Base-by-base conservation (phyloP, 2,329 filamentous ascomycete species). In the Microcyclosporella mali region DNA sequence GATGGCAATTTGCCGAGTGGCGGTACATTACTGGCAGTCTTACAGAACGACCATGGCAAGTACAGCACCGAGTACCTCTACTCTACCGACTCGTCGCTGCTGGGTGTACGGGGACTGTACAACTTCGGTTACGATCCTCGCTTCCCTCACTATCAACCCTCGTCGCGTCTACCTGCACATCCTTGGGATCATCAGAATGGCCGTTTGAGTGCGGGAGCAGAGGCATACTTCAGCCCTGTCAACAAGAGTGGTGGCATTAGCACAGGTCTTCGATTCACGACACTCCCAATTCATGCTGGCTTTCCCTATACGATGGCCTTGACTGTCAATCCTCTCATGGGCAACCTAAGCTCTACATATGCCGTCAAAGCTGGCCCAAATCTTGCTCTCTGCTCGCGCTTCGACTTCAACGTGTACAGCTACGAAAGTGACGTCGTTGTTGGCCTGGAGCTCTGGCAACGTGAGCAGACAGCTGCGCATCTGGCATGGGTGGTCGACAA, bases 371-470 rank as follows among this genome's bases (percentile, higher is more conserved):
- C 90, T 2, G 88, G 88, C 2, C 78, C 78, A 27, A 81, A 88
- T 57, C 79, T 94, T 54, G 85, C 88, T 9, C 76, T 98, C 37
- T 92, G 88, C 51, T 94, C 88, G 16, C 81, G 85, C 37, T 90
- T 97, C 68, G 88, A 94, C 60, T 98, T 98, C 68, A 98, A 98
- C 59, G 85, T 95, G 37, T 97, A 95, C 68, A 95, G 88, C 62
- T 98, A 95, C 70, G 92, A 98, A 70, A 95, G 88, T 61, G 85
- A 92, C 45, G 84, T 95, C 73, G 83, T 88, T 18, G 77, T 97
- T 17, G 92, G 92, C 11, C 86, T 88, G 69, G 92, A 98, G 69
- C 71, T 97, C 33, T 98, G 92, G 56, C 81, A 86, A 58, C 83
- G 59, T 4, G 54, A 56, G 41, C 46, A 54, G 28, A 27, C 42